A percentile compares a stretch with the other conserved stretches of the same genome.
Evolutionary conservation across 345 rosid species (phyloP).

Genomic region (Orychophragmus violaceus): DNA sequence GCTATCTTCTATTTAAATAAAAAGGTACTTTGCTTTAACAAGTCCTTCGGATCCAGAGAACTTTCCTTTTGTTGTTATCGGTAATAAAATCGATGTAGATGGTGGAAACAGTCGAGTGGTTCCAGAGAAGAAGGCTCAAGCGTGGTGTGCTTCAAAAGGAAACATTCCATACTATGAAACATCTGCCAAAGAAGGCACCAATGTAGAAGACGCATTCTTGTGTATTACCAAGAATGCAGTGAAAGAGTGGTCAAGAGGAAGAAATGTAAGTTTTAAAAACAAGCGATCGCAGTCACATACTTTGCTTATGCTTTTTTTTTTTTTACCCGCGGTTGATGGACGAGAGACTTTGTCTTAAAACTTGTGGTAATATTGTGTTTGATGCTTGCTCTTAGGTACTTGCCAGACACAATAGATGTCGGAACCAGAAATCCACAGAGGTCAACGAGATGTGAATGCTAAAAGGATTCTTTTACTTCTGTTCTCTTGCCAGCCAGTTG

Average conservation of each 20-base stretch:
- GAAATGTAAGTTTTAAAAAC: constrained; percentile 57
- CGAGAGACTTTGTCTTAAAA: neutral
- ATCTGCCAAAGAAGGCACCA: constrained; percentile 86
- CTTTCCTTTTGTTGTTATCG: constrained; percentile 81
- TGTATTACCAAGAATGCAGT: constrained; percentile 84
- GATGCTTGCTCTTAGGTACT: constrained; percentile 35
- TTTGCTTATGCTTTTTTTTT: neutral
- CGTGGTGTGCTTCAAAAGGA: constrained; percentile 91
- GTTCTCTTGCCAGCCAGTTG: neutral
- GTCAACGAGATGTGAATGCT: constrained; percentile 57
- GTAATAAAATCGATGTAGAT: constrained; percentile 79
- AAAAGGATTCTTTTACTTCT: too few species aligned
- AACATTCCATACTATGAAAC: constrained; percentile 91
- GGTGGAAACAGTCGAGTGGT: constrained; percentile 90
- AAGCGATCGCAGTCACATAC: neutral
- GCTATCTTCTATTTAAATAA: neutral
- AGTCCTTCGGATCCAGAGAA: constrained; percentile 83
- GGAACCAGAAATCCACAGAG: constrained; percentile 48
- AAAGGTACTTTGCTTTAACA: constrained; percentile 10
- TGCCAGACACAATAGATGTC: constrained; percentile 67
- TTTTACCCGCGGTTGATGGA: too few species aligned
- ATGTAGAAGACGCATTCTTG: constrained; percentile 82
- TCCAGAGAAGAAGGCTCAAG: constrained; percentile 78
- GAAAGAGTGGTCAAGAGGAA: constrained; percentile 80
- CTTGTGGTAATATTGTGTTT: neutral